A percentile compares a stretch with the other conserved stretches of the same genome.
Conservation (phyloP, 495 filamentous ascomycete species). For the Chaetomium fimeti region DNA sequence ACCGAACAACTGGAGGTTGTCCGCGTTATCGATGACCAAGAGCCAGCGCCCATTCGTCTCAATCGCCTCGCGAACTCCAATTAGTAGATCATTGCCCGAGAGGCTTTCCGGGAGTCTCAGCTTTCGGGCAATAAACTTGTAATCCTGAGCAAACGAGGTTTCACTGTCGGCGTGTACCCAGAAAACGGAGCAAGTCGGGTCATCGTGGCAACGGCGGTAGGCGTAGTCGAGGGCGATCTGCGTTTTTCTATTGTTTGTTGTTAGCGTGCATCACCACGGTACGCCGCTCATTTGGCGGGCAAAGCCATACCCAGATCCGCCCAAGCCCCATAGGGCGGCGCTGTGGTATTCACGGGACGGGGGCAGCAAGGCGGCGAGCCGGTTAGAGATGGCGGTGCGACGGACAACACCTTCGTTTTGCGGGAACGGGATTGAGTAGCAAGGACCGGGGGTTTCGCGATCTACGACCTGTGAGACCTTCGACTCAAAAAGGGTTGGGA, state of each 20-base stretch:
- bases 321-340: slow-evolving; percentile 44
- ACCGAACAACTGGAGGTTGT: slow-evolving; percentile 34
- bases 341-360: background rate
- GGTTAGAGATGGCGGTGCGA: background rate
- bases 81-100: slow-evolving; percentile 14
- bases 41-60: slow-evolving; percentile 33
- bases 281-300: background rate
- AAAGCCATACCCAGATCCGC: slow-evolving; percentile 49
- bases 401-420: slow-evolving; percentile 46
- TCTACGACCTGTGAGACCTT: background rate
- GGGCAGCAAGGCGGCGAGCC: slow-evolving; percentile 20
- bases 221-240: slow-evolving; percentile 35
- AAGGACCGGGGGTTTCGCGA: background rate
- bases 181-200: slow-evolving; percentile 33
- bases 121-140: slow-evolving; percentile 30
- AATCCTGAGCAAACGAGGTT: slow-evolving; percentile 33
- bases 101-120: slow-evolving; percentile 22
- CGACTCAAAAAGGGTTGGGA: too few species aligned
- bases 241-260: slow-evolving; percentile 24
- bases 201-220: slow-evolving; percentile 26
- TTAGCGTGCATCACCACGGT: background rate
- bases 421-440: slow-evolving; percentile 19
- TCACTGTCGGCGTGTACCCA: slow-evolving; percentile 37
- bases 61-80: slow-evolving; percentile 20
- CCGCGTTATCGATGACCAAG: slow-evolving; percentile 42